phyloP scores from a whole-genome alignment of 2,329 filamentous ascomycete species.

The Passalora sequoiae region DNA sequence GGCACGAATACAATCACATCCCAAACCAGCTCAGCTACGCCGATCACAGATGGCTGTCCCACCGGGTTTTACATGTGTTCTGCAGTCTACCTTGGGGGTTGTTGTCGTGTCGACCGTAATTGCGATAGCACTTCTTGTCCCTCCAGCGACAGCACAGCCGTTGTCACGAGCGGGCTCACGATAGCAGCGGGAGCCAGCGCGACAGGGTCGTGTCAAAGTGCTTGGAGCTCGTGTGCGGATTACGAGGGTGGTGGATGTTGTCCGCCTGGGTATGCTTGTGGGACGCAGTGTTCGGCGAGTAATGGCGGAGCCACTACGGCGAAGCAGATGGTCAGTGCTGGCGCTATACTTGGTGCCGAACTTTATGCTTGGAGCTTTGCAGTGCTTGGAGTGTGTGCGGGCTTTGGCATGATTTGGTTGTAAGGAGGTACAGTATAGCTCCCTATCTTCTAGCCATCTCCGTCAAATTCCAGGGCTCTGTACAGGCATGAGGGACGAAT shows the following conservation, averaged over 20 bases:
- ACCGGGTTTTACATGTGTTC: slow-evolving; percentile 89
- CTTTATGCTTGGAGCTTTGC: slow-evolving; percentile 31
- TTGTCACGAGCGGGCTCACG: slow-evolving; percentile 62
- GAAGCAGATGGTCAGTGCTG: slow-evolving; percentile 38
- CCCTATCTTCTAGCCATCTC: no score
- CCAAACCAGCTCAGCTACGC: slow-evolving; percentile 35
- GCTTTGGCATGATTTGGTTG: slow-evolving; percentile 38
- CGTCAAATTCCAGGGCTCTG: no score
- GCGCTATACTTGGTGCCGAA: slow-evolving; percentile 25
- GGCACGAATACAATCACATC: slow-evolving; percentile 21
- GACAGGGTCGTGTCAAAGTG: slow-evolving; percentile 59
- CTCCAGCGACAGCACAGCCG: slow-evolving; percentile 54
- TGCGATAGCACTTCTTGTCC: slow-evolving; percentile 79
- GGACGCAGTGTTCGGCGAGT: slow-evolving; percentile 57
- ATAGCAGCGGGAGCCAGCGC: slow-evolving; percentile 46
- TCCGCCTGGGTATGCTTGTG: slow-evolving; percentile 70
- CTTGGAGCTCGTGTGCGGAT: slow-evolving; percentile 70
- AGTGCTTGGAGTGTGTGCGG: slow-evolving; percentile 29
- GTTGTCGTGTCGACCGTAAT: slow-evolving; percentile 81
- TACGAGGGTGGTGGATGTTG: slow-evolving; percentile 75
- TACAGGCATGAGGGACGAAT: no score
- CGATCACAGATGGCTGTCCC: slow-evolving; percentile 56
- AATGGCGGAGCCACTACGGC: slow-evolving; percentile 53
- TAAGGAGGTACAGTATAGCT: slow-evolving; percentile 19
- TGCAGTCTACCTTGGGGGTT: slow-evolving; percentile 74